Base-by-base conservation (phyloP, 345 rosid species). In the Brassica carinata region DNA sequence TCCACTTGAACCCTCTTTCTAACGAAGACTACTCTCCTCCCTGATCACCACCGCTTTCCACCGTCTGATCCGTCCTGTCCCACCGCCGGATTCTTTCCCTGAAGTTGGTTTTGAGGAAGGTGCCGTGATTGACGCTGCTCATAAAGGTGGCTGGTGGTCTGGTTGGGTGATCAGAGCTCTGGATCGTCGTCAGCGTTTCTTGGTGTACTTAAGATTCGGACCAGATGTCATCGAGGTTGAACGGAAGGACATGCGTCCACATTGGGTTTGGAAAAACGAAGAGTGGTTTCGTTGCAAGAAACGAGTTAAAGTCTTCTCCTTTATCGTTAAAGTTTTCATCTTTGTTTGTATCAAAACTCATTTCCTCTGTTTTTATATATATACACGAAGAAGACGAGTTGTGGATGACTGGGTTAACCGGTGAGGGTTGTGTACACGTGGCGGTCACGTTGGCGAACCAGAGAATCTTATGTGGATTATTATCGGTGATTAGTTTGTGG, bases 71-170 rank as follows among this genome's bases (percentile, higher is more conserved):
- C 83, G 79, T 63, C 97, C 95, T 0, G 4, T 85, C 15, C 95
- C 92, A 3, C 87, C 90, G 5, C 55, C 3, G 2, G 74, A 63
- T 29, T 67, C 57, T 45, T 65, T 33, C 58, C 67, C 63, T 7
- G 78, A 66, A 0, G 51, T 34, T 18, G 76, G 26, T 43, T 85
- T 88, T 18, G 82, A 86, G 79, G 67, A 64, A 26, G 77, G 80
- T 72, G 90, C 87, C 15, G 51, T 80, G 5, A 71, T 90, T 10
- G 91, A 88, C 43, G 90, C 83, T 3, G 75, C 69, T 34, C 61
- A 66, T 40, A 73, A 63, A 36, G 88, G 89, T 74, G 89, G 84
- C 14, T 90, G 92, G 91, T 86, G 83, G 79, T 79, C 79, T 66
- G 95, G 91, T 14, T 55, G 74, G 53, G 86, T 89, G 14, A 73